phyloP scores from a whole-genome alignment of 2,329 filamentous ascomycete species.

The Neonectria magnoliae region DNA sequence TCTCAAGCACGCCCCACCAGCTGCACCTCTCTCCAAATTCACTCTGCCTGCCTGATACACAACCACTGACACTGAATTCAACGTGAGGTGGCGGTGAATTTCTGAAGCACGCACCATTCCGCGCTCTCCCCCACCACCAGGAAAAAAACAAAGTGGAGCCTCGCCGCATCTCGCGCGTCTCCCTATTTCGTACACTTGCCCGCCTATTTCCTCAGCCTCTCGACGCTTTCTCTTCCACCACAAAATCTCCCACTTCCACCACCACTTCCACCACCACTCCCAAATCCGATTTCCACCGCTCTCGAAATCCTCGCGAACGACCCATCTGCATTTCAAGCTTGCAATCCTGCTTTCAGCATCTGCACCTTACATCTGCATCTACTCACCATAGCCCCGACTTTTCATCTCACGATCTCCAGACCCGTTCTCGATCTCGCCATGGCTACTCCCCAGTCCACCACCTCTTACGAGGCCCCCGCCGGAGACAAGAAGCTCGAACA shows the following conservation, averaged over 20 bases:
- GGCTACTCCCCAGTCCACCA: conserved; percentile 66
- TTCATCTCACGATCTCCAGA: conserved; percentile 13
- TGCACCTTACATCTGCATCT: conserved; percentile 13
- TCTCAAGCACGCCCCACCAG: neutral
- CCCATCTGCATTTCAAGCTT: neutral
- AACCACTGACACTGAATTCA: conserved; percentile 1
- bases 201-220: conserved; percentile 26
- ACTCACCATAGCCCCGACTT: conserved; percentile 9
- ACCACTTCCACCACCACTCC: conserved; percentile 24
- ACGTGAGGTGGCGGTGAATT: conserved; percentile 17
- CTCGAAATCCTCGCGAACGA: neutral
- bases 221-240: conserved; percentile 24
- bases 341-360: neutral
- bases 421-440: conserved; percentile 49
- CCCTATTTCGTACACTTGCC: conserved; percentile 5
- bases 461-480: conserved; percentile 53
- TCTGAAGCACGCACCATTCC: conserved; percentile 1
- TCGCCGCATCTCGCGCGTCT: conserved; percentile 22
- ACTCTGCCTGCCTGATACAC: neutral
- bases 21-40: neutral
- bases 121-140: conserved; percentile 1
- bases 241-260: conserved; percentile 23
- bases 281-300: conserved; percentile 8
- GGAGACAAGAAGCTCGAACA: conserved; percentile 72
- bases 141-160: conserved; percentile 33